Conservation (phyloP, 139 green algal species). For the Tetradesmus obliquus region DNA sequence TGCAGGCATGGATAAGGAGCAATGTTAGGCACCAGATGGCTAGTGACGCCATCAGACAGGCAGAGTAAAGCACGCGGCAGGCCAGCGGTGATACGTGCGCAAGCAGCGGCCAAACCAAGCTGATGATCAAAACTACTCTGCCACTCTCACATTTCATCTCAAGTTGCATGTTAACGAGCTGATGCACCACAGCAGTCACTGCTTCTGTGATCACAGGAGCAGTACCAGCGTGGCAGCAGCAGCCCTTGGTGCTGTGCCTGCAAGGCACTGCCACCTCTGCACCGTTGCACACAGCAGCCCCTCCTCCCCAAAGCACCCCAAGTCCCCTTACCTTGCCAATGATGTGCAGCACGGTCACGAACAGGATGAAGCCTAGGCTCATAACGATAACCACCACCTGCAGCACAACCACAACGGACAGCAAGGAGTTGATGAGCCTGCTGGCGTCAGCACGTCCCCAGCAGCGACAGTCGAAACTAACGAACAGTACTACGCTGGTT, state of each 20-base stretch:
- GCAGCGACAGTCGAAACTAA: not conserved
- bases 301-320: not conserved
- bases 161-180: not conserved
- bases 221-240: not conserved
- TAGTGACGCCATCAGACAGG: not conserved
- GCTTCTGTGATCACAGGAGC: not conserved
- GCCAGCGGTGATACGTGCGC: no score
- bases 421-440: not conserved
- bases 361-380: conserved; percentile 81
- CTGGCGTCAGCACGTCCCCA: not conserved
- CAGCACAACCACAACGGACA: conserved; percentile 16
- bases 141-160: no score
- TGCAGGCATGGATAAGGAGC: not conserved
- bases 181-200: no score
- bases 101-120: no score
- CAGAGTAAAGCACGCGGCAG: not conserved
- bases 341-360: conserved; percentile 83
- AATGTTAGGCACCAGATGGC: not conserved
- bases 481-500: not conserved
- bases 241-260: not conserved
- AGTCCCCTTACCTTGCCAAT: conserved; percentile 75
- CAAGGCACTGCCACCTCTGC: not conserved
- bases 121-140: no score
- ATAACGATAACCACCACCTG: conserved; percentile 82
- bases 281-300: not conserved